Evolutionary conservation across 371 early-diverging fungal genomes (phyloP), one percentile per base, ranked within the genome.

Genomic region (Mortierella sp.): DNA sequence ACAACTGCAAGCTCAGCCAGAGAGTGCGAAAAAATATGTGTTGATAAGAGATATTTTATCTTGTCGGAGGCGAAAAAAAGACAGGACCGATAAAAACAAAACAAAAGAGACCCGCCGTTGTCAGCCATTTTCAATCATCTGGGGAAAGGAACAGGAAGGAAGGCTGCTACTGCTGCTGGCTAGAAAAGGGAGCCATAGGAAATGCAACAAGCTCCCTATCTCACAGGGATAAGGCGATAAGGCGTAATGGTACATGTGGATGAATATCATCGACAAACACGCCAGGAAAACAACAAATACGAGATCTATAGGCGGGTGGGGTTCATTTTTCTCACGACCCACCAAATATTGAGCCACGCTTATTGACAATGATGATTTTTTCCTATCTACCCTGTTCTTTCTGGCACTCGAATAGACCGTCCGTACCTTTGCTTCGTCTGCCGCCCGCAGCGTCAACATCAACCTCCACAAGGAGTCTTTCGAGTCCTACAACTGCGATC

Each of bases 401-500:
- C 45, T 71, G 26, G 13, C 44, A 2, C 24, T 74, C 42, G 10
- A 50, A 58, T 80, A 84, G 81, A 73, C 71, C 55, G 76, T 78
- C 26, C 85, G 85, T 75, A 81, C 79, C 68, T 81, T 84, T 71
- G 81, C 85, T 58, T 79, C 85, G 63, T 79, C 85, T 21, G 81
- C 85, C 48, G 81, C 79, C 73, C 81, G 79, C 50, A 79, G 81
- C 73, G 65, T 95, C 76, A 91, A 83, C 68, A 89, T 94, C 79
- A 89, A 89, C 72, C 91, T 94, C 74, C 93, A 92, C 75, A 90
- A 92, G 76, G 75, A 75, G 14, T 90, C 92, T 48, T 95, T 95
- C 77, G 93, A 92, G 88, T 89, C 92, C 83, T 94, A 91, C 90
- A 92, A 94, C 80, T 91, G 91, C 80, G 95, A 95, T 28, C 88